Evolutionary conservation across 2,329 filamentous ascomycete species (phyloP), one percentile per base, ranked within the genome.

Genomic region (Coleophoma crateriformis): DNA sequence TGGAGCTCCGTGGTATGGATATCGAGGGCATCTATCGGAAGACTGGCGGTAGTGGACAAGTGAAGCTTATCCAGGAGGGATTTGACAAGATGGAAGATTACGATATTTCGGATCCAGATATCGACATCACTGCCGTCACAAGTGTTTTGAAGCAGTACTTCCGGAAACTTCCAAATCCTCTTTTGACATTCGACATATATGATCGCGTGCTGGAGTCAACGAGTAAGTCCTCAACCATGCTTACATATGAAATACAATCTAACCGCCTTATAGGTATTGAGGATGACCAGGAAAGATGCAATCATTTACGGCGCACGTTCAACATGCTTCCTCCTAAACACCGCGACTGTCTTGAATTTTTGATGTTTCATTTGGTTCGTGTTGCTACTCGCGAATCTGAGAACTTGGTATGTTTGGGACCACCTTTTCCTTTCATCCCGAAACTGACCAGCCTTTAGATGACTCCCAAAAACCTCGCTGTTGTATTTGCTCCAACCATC

Each of bases 111-210:
- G 94, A 97, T 61, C 88, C 90, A 1, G 87, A 90, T 58, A 78
- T 97, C 48, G 94, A 99, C 66, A 97, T 99, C 54, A 95, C 95
- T 49, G 90, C 94, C 12, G 90, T 99, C 50, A 97, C 94, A 2
- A 96, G 90, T 64, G 88, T 92, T 17, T 71, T 99, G 61, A 99
- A 99, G 73, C 92, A 97, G 68, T 99, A 97, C 67, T 96, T 99
- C 80, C 83, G 94, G 59, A 94, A 91, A 69, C 76, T 97, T 34
- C 94, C 94, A 1, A 87, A 79, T 7, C 94, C 94, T 3, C 76
- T 99, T 33, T 82, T 99, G 60, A 96, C 92, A 0, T 96, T 87
- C 67, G 89, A 95, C 19, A 84, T 95, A 22, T 99, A 99, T 63
- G 92, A 97, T 59, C 79, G 82, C 37, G 80, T 99, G 45, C 73